These are phyloP conservation scores for Daldinia sp. DNA, from an alignment of 2,329 filamentous ascomycete species.

Conservation along the genomic window DNA sequence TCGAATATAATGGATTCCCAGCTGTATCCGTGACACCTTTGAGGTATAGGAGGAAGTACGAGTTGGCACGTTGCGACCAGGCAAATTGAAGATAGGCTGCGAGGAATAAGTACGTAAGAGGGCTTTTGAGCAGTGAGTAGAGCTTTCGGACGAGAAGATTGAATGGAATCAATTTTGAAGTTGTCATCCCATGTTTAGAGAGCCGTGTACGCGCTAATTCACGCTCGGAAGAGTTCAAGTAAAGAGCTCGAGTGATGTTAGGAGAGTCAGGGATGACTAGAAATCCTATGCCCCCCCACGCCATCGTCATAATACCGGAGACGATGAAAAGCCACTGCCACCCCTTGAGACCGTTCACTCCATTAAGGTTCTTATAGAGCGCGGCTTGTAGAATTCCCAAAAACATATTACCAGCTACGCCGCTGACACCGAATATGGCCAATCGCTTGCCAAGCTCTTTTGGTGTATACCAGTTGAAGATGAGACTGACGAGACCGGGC, in stretches of 20 bases:
- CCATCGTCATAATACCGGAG: slow-evolving; percentile 55
- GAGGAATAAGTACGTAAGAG: slow-evolving; percentile 46
- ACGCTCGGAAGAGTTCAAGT: slow-evolving; percentile 36
- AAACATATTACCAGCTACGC: slow-evolving; percentile 56
- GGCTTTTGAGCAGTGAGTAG: slow-evolving; percentile 33
- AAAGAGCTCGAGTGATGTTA: slow-evolving; percentile 44
- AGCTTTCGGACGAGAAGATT: slow-evolving; percentile 27
- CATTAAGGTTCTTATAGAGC: slow-evolving; percentile 56
- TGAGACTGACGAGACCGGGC: slow-evolving; percentile 46
- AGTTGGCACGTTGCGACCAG: slow-evolving; percentile 46
- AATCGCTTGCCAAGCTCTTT: slow-evolving; percentile 49
- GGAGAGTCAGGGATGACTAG: slow-evolving; percentile 52
- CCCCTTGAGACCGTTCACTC: slow-evolving; percentile 53
- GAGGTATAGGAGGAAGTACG: slow-evolving; percentile 47
- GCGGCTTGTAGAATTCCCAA: slow-evolving; percentile 59
- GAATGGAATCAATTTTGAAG: slow-evolving; percentile 1
- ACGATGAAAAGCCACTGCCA: slow-evolving; percentile 63
- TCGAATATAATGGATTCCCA: slow-evolving; percentile 29
- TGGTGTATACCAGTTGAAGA: slow-evolving; percentile 51
- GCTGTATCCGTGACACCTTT: slow-evolving; percentile 41
- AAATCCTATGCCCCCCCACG: slow-evolving; percentile 51
- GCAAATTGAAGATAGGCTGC: slow-evolving; percentile 44
- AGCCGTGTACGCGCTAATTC: slow-evolving; percentile 13
- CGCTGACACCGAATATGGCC: slow-evolving; percentile 48
- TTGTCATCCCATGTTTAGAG: background rate